These are phyloP conservation scores for Colletotrichum sp. DNA, from an alignment of 2,329 filamentous ascomycete genomes.

Conservation along the genomic window DNA sequence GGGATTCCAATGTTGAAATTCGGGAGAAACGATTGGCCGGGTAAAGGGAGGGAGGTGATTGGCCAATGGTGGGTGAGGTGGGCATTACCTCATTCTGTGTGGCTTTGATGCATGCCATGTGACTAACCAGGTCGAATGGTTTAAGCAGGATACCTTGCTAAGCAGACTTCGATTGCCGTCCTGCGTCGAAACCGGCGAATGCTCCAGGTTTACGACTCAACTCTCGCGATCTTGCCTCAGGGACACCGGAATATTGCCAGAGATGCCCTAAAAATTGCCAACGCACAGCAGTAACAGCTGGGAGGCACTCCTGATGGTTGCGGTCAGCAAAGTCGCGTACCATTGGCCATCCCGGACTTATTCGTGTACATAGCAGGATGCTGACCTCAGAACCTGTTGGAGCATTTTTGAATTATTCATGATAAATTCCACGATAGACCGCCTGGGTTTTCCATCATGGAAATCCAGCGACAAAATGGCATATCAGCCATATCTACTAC, in stretches of 20 bases:
- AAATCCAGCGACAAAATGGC: background rate
- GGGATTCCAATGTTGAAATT: conserved; percentile 14
- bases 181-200: background rate
- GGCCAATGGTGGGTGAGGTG: conserved; percentile 11
- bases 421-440: background rate
- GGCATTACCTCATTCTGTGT: conserved; percentile 18
- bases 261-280: rapidly evolving
- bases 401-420: background rate
- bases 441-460: background rate
- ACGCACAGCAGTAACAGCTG: background rate
- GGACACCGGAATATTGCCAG: background rate
- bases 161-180: background rate
- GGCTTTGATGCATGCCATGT: background rate
- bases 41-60: background rate
- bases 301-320: rapidly evolving
- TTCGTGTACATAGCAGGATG: background rate
- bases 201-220: rapidly evolving
- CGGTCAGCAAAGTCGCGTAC: background rate
- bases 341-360: background rate
- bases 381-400: background rate
- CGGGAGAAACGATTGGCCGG: conserved; percentile 24
- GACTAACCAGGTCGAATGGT: background rate
- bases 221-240: rapidly evolving
- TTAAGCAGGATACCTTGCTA: background rate
- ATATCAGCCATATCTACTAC: background rate